These are phyloP conservation scores for Carex pumila DNA, from an alignment of 176 grass and related monocot genomes.

Conservation along the genomic window DNA sequence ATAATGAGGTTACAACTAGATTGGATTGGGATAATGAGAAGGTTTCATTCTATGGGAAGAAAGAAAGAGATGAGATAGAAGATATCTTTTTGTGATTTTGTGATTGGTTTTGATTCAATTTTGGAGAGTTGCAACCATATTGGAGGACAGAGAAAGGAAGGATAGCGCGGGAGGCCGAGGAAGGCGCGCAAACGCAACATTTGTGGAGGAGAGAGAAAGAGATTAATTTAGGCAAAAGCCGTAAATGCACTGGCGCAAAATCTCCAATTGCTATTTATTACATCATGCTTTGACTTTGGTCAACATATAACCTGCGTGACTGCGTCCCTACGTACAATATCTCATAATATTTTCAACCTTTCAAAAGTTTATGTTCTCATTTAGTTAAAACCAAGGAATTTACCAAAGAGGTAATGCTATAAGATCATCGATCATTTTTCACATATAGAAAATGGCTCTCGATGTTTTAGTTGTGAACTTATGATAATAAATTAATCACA, in stretches of 20 bases:
- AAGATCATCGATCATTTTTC: no score
- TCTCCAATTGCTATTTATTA: neutral
- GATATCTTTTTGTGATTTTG: neutral
- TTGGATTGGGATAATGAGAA: neutral
- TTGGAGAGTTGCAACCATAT: neutral
- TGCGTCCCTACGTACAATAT: no score
- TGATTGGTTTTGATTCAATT: neutral
- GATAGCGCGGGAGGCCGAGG: neutral
- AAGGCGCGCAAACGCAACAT: conserved; percentile 12
- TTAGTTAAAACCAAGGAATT: no score
- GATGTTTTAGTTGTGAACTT: no score
- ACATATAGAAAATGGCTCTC: no score
- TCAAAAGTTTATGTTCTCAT: no score
- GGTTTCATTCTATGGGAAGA: neutral
- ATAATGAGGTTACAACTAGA: neutral
- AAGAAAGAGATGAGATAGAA: neutral
- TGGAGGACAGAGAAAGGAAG: neutral
- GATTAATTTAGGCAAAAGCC: neutral
- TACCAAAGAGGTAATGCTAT: no score
- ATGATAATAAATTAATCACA: no score
- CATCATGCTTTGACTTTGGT: neutral
- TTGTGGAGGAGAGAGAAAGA: neutral
- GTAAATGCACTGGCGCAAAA: neutral
- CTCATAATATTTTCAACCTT: no score
- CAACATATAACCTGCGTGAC: neutral